Conservation (phyloP, 73 alveolate species). For the Paramecium sonneborni region DNA sequence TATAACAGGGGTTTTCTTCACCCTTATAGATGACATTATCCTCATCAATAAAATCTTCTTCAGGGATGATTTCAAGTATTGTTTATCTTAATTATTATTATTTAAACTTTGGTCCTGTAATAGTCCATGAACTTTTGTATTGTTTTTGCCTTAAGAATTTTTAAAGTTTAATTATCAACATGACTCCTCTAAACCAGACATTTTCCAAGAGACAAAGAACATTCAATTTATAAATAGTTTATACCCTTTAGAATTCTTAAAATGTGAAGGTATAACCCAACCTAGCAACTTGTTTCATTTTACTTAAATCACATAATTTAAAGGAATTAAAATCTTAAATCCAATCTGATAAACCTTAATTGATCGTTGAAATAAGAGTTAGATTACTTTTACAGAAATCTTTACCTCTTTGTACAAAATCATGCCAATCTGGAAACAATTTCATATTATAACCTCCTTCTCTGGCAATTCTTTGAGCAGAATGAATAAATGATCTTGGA, state of each 20-base stretch:
- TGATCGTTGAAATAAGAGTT: constrained; percentile 6
- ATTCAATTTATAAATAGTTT: constrained; percentile 83
- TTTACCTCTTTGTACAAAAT: constrained; percentile 52
- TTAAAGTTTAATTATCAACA: constrained; percentile 86
- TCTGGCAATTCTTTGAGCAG: constrained; percentile 85
- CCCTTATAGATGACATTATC: constrained; percentile 51
- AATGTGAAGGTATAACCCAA: constrained; percentile 83
- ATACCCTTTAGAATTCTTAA: constrained; percentile 80
- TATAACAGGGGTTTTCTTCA: not conserved
- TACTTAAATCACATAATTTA: constrained; percentile 66
- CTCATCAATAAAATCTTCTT: not conserved
- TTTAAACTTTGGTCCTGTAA: constrained; percentile 30
- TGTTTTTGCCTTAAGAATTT: constrained; percentile 76
- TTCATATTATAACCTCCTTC: constrained; percentile 89
- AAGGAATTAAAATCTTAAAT: constrained; percentile 72
- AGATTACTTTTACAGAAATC: constrained; percentile 41
- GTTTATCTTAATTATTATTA: not conserved
- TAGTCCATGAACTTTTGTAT: constrained; percentile 10
- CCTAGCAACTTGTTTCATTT: constrained; percentile 69
- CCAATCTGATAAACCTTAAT: constrained; percentile 68
- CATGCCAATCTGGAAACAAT: constrained; percentile 82
- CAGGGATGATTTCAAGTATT: not conserved
- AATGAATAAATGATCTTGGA: constrained; percentile 89
- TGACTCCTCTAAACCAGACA: constrained; percentile 95
- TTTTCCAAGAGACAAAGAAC: constrained; percentile 79